Evolutionary conservation across 345 rosid genomes (phyloP), one percentile per base, ranked within the genome.

Genomic region (Punica granatum): DNA sequence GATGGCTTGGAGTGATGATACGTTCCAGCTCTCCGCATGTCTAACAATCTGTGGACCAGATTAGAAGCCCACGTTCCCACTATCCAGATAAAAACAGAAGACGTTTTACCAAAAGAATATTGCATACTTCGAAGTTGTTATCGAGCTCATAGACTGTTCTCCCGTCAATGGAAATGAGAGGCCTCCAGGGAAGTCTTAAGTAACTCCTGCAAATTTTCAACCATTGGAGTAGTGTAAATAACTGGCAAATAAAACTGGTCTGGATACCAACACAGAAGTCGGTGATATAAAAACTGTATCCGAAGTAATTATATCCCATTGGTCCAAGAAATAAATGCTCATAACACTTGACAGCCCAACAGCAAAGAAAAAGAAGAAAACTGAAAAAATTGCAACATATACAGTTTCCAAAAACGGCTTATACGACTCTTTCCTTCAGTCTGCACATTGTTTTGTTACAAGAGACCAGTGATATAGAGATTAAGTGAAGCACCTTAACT

Each of bases 21-120:
- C 83, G 72, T 81, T 72, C 97, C 98, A 90, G 69, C 84, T 82
- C 87, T 93, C 98, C 0, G 84, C 80, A 80, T 93, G 96, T 83
- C 78, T 75, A 44, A 79, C 76, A 70, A 93, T 85, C 98, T 85
- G 82, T 42, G 15, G 66, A 60, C 28, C 18, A 63, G 30, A 12
- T 49, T 49, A 33, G 60, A 48, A 63, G 3, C 13, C 30, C 19
- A 14, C 9, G 49, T 44, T 44, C 21, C 49, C 1, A 44, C 16
- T 16, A 44, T 44, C 21, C 12, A 18, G 49, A 44, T 13, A 16
- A 36, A 30, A 48, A 34, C 9, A n/a, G 28, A 16, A 43, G 21
- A 26, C 14, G 18, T 30, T 60, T 12, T 60, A 12, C 15, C 18
- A 12, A 59, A 6, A 39, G 25, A 35, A 7, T 28, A 15, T 46